Evolutionary conservation across 1,139 yeast genomes (phyloP).

Genomic region (Protomyces arabidopsidicola): DNA sequence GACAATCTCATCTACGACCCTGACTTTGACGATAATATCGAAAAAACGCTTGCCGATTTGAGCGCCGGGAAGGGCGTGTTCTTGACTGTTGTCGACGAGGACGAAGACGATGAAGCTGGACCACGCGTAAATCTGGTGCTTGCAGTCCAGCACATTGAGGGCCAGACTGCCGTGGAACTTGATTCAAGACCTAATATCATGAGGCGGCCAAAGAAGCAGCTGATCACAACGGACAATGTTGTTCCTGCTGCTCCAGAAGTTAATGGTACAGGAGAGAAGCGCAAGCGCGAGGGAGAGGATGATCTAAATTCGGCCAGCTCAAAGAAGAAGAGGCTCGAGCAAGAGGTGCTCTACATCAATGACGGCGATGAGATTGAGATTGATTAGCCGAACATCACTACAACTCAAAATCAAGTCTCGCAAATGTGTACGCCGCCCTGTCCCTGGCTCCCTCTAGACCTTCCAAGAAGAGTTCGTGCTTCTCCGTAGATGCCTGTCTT

Average conservation of each 20-base stretch:
- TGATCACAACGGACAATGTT: constrained; percentile 3
- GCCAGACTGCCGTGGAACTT: background rate
- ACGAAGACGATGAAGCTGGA: constrained; percentile 43
- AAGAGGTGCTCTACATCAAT: constrained; percentile 7
- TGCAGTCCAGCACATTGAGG: background rate
- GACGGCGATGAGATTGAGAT: constrained; percentile 34
- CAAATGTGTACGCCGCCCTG: constrained; percentile 9
- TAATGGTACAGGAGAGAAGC: constrained; percentile 9
- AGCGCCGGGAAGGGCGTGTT: constrained; percentile 58
- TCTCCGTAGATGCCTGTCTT: constrained; percentile 5
- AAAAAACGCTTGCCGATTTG: constrained; percentile 49
- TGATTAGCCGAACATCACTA: background rate
- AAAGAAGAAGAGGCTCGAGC: constrained; percentile 1
- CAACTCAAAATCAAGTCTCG: constrained; percentile 1
- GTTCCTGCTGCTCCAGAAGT: constrained; percentile 10
- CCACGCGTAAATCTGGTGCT: constrained; percentile 9
- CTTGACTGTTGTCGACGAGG: constrained; percentile 72
- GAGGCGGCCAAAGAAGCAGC: background rate
- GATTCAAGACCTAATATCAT: background rate
- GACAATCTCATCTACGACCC: constrained; percentile 70
- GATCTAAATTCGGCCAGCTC: background rate
- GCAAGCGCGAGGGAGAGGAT: constrained; percentile 14
- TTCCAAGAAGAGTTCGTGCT: constrained; percentile 16
- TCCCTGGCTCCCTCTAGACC: constrained; percentile 9
- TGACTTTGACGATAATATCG: constrained; percentile 79